Conservation (phyloP, 805 yeast genomes). For the Wickerhamomyces kurtzmanii region DNA sequence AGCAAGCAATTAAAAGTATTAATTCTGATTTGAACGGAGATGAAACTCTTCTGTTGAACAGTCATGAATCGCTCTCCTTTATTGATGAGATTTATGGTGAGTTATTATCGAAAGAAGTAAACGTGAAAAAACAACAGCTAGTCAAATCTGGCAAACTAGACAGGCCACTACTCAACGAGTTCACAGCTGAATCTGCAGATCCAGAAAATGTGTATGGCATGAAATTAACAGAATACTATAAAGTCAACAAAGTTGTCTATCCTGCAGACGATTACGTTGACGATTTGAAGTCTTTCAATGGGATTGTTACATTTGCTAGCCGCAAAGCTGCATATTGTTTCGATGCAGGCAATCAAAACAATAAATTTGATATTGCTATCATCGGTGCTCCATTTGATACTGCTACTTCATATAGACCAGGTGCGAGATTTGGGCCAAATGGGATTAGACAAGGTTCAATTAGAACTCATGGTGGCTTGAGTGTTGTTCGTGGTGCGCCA, state of each 20-base stretch:
- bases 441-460: conserved; percentile 37
- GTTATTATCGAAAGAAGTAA: too few relatives aligned
- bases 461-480: conserved; percentile 32
- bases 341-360: conserved; percentile 1
- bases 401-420: conserved; percentile 45
- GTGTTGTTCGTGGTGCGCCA: conserved; percentile 28
- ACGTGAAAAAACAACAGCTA: too few relatives aligned
- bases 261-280: conserved; percentile 7
- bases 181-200: too few relatives aligned
- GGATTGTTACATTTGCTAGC: conserved; percentile 10
- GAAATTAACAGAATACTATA: too few relatives aligned
- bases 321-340: conserved; percentile 9
- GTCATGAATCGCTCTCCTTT: too few relatives aligned
- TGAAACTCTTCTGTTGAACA: too few relatives aligned
- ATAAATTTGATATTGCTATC: conserved; percentile 50
- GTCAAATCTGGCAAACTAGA: too few relatives aligned
- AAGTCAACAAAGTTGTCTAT: conserved; percentile 3
- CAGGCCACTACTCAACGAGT: too few relatives aligned
- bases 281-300: conserved; percentile 6
- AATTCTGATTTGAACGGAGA: too few relatives aligned
- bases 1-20: too few relatives aligned
- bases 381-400: conserved; percentile 55
- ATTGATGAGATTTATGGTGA: too few relatives aligned
- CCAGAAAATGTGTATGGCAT: too few relatives aligned
- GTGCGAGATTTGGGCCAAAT: conserved; percentile 52